Evolutionary conservation across 73 alveolate genomes (phyloP).

Genomic region (Paraurostyla sp.): DNA sequence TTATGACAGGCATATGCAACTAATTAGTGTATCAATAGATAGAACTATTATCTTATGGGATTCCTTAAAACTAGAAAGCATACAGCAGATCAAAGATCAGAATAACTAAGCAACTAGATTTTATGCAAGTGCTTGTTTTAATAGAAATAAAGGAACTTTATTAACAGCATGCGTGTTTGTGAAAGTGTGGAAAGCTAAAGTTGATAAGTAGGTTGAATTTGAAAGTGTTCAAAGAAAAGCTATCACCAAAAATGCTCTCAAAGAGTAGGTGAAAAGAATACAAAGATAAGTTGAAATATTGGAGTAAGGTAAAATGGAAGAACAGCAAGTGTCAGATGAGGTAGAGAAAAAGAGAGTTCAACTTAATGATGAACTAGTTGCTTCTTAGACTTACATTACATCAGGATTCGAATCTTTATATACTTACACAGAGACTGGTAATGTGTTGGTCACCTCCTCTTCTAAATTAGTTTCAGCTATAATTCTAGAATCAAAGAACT

Average conservation of each 20-base stretch:
- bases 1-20: slow-evolving; percentile 47
- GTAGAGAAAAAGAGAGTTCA: not conserved
- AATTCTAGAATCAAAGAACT: slow-evolving; percentile 40
- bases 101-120: slow-evolving; percentile 24
- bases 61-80: slow-evolving; percentile 48
- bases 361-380: slow-evolving; percentile 50
- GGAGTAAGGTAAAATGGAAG: not conserved
- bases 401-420: slow-evolving; percentile 11
- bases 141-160: slow-evolving; percentile 22
- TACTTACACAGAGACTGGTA: slow-evolving; percentile 24
- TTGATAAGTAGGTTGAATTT: slow-evolving; percentile 53
- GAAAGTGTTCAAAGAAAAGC: slow-evolving; percentile 61
- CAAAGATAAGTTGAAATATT: not conserved
- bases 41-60: slow-evolving; percentile 57
- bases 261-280: slow-evolving; percentile 40
- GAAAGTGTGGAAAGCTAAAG: slow-evolving; percentile 49
- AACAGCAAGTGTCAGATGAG: not conserved
- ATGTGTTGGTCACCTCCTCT: slow-evolving; percentile 54
- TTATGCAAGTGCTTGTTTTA: slow-evolving; percentile 27
- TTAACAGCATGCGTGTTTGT: slow-evolving; percentile 60
- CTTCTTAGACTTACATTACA: slow-evolving; percentile 39
- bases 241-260: slow-evolving; percentile 54
- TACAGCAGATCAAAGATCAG: slow-evolving; percentile 37
- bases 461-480: slow-evolving; percentile 65
- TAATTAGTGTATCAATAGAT: slow-evolving; percentile 46